Conservation (phyloP, 2,329 filamentous ascomycete species). For the Xylaria sp. region DNA sequence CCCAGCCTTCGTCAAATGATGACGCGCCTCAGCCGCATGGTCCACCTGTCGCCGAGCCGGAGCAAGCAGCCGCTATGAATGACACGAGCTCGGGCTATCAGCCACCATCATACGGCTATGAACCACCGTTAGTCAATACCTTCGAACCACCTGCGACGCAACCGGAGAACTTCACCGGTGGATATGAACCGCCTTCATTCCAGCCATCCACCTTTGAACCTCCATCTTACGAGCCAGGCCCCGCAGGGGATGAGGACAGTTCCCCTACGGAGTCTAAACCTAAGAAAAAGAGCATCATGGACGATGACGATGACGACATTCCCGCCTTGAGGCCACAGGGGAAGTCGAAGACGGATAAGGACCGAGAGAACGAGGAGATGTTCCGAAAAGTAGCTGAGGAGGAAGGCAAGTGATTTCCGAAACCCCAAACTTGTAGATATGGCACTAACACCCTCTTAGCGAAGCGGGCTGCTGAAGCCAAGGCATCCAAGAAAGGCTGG, state of each 20-base stretch:
- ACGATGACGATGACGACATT: slow-evolving; percentile 76
- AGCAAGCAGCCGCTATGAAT: slow-evolving; percentile 18
- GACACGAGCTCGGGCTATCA: slow-evolving; percentile 42
- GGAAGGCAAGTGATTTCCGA: slow-evolving; percentile 56
- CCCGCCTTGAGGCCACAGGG: slow-evolving; percentile 53
- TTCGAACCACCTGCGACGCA: slow-evolving; percentile 36
- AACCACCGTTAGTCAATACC: slow-evolving; percentile 46
- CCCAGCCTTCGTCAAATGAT: slow-evolving; percentile 19
- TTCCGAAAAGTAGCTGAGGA: slow-evolving; percentile 82
- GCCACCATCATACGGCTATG: slow-evolving; percentile 54
- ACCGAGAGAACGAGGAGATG: slow-evolving; percentile 81
- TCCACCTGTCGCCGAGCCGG: slow-evolving; percentile 14
- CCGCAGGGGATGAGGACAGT: slow-evolving; percentile 49
- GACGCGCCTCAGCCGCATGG: slow-evolving; percentile 9
- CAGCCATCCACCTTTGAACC: slow-evolving; percentile 63
- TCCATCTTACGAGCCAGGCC: slow-evolving; percentile 58
- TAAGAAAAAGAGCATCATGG: slow-evolving; percentile 79
- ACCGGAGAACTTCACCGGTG: slow-evolving; percentile 38
- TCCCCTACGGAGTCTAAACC: slow-evolving; percentile 57
- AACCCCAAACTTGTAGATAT: slow-evolving; percentile 22
- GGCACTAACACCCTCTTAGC: slow-evolving; percentile 46
- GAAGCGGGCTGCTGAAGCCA: slow-evolving; percentile 60
- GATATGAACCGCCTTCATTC: slow-evolving; percentile 65
- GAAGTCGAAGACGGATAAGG: slow-evolving; percentile 68
- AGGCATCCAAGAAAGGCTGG: slow-evolving; percentile 69